Evolutionary conservation across 2,329 filamentous ascomycete species (phyloP).

Genomic region (Atkinsonella hypoxylon): DNA sequence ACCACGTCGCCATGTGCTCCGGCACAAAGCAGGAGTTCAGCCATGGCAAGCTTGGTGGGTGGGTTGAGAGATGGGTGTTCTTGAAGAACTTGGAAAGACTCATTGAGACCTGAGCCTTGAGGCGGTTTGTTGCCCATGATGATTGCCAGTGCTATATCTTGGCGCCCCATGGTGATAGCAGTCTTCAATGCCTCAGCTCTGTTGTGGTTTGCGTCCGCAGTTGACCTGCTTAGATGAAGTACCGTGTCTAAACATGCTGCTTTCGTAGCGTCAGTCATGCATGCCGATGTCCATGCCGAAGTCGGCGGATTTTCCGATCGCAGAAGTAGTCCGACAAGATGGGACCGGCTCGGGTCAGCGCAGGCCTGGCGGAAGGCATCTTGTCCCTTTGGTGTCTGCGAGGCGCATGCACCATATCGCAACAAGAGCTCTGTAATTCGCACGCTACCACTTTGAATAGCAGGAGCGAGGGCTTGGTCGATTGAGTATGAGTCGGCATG

Average conservation of each 20-base stretch:
- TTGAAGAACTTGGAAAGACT: constrained; percentile 37
- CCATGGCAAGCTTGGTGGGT: constrained; percentile 37
- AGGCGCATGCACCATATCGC: constrained; percentile 36
- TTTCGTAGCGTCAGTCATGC: constrained; percentile 38
- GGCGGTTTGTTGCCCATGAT: constrained; percentile 42
- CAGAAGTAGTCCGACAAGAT: constrained; percentile 35
- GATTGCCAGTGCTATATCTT: constrained; percentile 43
- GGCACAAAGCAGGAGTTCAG: constrained; percentile 45
- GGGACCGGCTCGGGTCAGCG: constrained; percentile 29
- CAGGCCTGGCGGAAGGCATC: constrained; percentile 43
- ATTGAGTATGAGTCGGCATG: constrained; percentile 39
- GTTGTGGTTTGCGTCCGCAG: constrained; percentile 40
- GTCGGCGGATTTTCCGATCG: constrained; percentile 36
- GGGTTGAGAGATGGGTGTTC: constrained; percentile 32
- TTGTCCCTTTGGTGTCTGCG: constrained; percentile 35
- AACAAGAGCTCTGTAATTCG: constrained; percentile 36
- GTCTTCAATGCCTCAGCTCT: constrained; percentile 38
- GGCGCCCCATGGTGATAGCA: constrained; percentile 35
- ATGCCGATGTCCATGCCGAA: constrained; percentile 31
- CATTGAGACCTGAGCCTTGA: constrained; percentile 32
- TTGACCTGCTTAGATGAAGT: constrained; percentile 36
- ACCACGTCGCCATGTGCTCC: constrained; percentile 41
- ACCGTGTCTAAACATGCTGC: constrained; percentile 40
- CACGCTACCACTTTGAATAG: constrained; percentile 32
- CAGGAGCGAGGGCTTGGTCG: constrained; percentile 36